Base-by-base conservation (phyloP, 2,329 filamentous ascomycete genomes). In the Elsinoe australis region DNA sequence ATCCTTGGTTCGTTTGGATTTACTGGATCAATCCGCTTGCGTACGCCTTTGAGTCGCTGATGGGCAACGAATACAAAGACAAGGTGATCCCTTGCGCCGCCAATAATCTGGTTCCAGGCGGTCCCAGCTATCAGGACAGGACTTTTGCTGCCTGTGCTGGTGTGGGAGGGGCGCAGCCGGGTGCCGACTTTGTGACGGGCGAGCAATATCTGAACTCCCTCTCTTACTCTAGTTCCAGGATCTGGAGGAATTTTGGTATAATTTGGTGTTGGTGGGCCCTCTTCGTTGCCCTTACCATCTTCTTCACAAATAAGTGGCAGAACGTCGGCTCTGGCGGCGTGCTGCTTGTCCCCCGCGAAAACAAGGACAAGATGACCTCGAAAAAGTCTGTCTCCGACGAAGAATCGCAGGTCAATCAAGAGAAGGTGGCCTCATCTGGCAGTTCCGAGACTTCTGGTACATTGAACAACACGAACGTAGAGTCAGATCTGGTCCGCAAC, bases 181-280 rank as follows among this genome's bases (percentile, higher is more conserved):
- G 80, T 0, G 64, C 70, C 34, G 56, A 58, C 3, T 73, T 67
- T 1, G 75, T 85, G 4, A 76, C 67, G 14, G 82, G 82, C 1
- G 79, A 83, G 51, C 67, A 71, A 0, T 85, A 77, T 54, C 77
- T 85, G 3, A 59, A 56, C 0, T 74, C 71, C 1, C 64, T 84
- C 0, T 75, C 74, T 0, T 70, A 68, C 56, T 64, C 61, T 19
- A 67, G 66, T 53, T 62, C 60, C 3, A 66, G 71, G 39, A 62
- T 66, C 15, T 64, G 61, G 61, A 59, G 82, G 7, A 86, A 87
- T 58, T 73, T 85, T 50, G 83, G 82, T 1, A 83, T 87, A 49
- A 56, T 82, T 33, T 80, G 77, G 71, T 78, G 72, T 0, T 83
- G 72, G 71, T 83, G 79, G 77, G 70, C 62, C 5, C 60, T 83